Conservation (phyloP, 139 green algal genomes). For the Chlamydomonas eustigma region DNA sequence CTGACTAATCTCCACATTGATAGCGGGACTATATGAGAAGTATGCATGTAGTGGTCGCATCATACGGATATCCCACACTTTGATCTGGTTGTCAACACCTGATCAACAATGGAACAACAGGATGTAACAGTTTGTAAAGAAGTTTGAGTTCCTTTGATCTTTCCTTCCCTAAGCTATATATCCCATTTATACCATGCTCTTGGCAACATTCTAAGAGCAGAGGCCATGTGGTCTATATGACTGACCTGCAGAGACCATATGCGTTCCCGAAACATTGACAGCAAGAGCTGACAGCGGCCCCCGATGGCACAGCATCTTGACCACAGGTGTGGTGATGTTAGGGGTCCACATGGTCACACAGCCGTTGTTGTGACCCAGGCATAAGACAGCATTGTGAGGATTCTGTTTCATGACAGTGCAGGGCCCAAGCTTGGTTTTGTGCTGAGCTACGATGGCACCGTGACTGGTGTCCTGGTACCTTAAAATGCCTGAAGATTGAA, state of each 20-base stretch:
- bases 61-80: conserved; percentile 91
- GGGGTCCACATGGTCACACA: conserved; percentile 92
- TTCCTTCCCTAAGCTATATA: no score
- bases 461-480: conserved; percentile 93
- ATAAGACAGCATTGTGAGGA: conserved; percentile 82
- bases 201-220: no score
- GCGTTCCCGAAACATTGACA: conserved; percentile 65
- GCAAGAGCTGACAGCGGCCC: conserved; percentile 70
- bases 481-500: conserved; percentile 74
- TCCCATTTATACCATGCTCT: no score
- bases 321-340: conserved; percentile 80
- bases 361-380: conserved; percentile 83
- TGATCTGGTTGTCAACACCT: conserved; percentile 76
- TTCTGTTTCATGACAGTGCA: conserved; percentile 81
- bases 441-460: conserved; percentile 79
- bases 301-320: conserved; percentile 92
- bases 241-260: conserved; percentile 80
- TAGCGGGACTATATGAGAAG: conserved; percentile 66
- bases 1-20: conserved; percentile 85
- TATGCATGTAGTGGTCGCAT: conserved; percentile 87
- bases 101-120: conserved; percentile 6
- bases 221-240: background rate
- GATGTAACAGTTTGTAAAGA: no score
- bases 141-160: no score
- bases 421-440: conserved; percentile 77